Base-by-base conservation (phyloP, 2,329 filamentous ascomycete genomes). In the Fusarium vanettenii region DNA sequence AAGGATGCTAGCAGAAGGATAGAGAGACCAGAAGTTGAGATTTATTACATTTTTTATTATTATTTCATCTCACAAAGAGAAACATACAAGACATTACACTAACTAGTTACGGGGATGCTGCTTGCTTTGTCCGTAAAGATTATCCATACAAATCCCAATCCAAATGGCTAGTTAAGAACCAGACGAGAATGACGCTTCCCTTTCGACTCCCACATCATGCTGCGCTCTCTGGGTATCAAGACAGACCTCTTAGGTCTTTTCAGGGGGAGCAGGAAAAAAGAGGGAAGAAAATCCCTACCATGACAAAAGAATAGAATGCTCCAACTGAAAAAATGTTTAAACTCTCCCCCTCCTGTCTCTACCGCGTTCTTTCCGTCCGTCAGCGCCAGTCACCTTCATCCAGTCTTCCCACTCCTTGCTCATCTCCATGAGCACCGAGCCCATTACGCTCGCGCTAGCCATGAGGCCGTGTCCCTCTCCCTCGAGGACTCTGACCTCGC, bases 401-500 rank as follows among this genome's bases (percentile, higher is more conserved):
- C 94, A 96, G 78, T 96, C 94, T 75, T 95, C 93, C 96, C 96
- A 98, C 82, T 98, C 97, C 76, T 92, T 92, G 62, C 94, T 93
- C 79, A 99, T 97, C 85, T 99, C 97, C 83, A 95, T 96, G 39
- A 99, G 86, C n/a, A 98, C 93, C 22, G 92, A 92, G 50, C 95
- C 94, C 97, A 99, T 99, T 52, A 98, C 96, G 16, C 88, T 87
- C 1, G 97, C 95, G 76, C 93, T 97, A 1, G 97, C 97, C 97
- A 99, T 99, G 27, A 99, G 86, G 0, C 97, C 96, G 80, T 99
- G 97, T 4, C 95, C 95, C 82, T 99, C 96, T 7, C 94, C 95
- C 76, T 97, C 94, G 4, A 99, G 87, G 6, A 98, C 91, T 6
- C 96, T 88, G 16, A 99, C 94, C 82, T 98, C 97, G 82, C 96